A percentile compares a stretch with the other conserved stretches of the same genome.
These are phyloP conservation scores for Trichoderma guizhouense DNA, from an alignment of 2,329 filamentous ascomycete species.

Conservation along the genomic window DNA sequence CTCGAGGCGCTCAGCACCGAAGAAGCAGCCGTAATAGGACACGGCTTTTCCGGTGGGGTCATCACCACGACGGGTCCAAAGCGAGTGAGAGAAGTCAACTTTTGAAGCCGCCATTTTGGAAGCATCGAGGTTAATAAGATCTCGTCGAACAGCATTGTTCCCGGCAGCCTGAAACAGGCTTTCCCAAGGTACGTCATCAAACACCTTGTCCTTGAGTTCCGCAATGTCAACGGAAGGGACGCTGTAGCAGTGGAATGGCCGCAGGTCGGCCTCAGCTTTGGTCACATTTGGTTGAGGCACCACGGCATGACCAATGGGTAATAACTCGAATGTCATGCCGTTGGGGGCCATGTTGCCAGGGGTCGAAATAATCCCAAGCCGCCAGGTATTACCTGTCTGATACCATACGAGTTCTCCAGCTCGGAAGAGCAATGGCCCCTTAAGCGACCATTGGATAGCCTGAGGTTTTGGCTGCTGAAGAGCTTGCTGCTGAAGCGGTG, in stretches of 20 bases:
- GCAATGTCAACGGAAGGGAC: slow-evolving; percentile 43
- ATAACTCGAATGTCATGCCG: slow-evolving; percentile 35
- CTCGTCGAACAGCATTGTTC: slow-evolving; percentile 37
- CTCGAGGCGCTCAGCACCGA: slow-evolving; percentile 49
- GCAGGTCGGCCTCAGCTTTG: slow-evolving; percentile 41
- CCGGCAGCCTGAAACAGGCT: slow-evolving; percentile 32
- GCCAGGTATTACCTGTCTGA: slow-evolving; percentile 45
- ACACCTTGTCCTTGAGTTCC: slow-evolving; percentile 38
- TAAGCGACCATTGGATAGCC: slow-evolving; percentile 31
- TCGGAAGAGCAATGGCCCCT: slow-evolving; percentile 41
- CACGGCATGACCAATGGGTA: slow-evolving; percentile 40
- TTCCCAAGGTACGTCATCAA: slow-evolving; percentile 45
- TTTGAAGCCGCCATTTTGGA: slow-evolving; percentile 50
- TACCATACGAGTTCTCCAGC: slow-evolving; percentile 51
- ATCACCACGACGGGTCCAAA: slow-evolving; percentile 40
- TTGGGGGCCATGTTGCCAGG: slow-evolving; percentile 33
- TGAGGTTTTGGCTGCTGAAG: slow-evolving; percentile 13
- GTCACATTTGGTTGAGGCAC: slow-evolving; percentile 38
- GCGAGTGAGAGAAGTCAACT: slow-evolving; percentile 47
- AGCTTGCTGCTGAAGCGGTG: slow-evolving; percentile 2
- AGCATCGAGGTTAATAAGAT: slow-evolving; percentile 45
- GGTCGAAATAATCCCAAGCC: slow-evolving; percentile 44
- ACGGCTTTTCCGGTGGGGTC: slow-evolving; percentile 33
- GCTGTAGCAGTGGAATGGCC: slow-evolving; percentile 51
- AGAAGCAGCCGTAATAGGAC: slow-evolving; percentile 47